Conservation (phyloP, 371 early-diverging fungal species). For the Mucor plumbeus region DNA sequence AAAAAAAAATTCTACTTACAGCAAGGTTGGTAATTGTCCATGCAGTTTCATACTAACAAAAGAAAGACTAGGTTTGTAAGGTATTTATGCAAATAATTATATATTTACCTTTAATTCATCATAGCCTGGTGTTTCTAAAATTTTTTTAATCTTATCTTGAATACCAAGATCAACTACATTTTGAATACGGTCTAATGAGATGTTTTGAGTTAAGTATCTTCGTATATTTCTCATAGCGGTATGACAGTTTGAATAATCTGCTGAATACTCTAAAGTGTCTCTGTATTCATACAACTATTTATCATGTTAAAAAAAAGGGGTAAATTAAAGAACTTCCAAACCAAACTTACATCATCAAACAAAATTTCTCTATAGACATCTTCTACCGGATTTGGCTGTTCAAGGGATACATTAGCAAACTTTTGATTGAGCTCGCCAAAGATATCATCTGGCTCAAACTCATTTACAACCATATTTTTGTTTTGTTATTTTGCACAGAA, state of each 20-base stretch:
- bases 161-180: conserved; percentile 19
- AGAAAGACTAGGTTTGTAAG: neutral
- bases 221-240: conserved; percentile 25
- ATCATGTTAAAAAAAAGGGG: too few species aligned
- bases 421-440: conserved; percentile 23
- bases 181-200: conserved; percentile 23
- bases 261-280: conserved; percentile 11
- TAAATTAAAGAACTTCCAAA: too few species aligned
- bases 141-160: conserved; percentile 4
- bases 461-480: conserved; percentile 11
- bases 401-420: conserved; percentile 28
- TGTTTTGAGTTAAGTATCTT: conserved; percentile 27
- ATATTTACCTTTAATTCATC: conserved; percentile 22
- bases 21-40: conserved; percentile 57
- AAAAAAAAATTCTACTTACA: conserved; percentile 25
- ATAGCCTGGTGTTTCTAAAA: conserved; percentile 19
- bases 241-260: conserved; percentile 18
- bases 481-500: neutral
- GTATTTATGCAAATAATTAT: neutral
- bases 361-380: conserved; percentile 19
- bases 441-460: conserved; percentile 20
- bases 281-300: conserved; percentile 18
- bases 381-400: neutral
- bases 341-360: conserved; percentile 16
- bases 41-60: conserved; percentile 48